Evolutionary conservation across 345 rosid species (phyloP), one percentile per base, ranked within the genome.

Genomic region (Populus simonii): DNA sequence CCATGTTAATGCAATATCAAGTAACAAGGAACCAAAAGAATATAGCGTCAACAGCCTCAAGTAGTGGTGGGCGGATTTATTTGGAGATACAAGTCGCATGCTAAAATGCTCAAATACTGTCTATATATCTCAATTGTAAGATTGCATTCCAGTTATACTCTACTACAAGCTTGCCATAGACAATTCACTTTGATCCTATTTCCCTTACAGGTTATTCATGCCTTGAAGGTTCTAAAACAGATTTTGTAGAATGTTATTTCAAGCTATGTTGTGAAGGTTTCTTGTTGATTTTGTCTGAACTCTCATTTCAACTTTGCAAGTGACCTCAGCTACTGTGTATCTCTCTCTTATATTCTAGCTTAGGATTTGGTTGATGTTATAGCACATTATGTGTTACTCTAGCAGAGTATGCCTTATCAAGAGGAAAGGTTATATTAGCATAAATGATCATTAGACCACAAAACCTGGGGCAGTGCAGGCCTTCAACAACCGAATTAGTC

Each of bases 271-370:
- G 63, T n/a, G 27, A 57, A 57, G 63, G 27, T 57, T 57, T 57
- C 63, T n/a, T 57, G 63, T 57, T 57, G 27, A 57, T 57, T 57
- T 57, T 9, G 15, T 57, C 27, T 8, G 62, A 57, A 57, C 74
- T 59, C 49, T 59, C 49, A 62, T 77, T 69, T 57, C 20, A 73
- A 68, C 23, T 35, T 51, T 43, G 12, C 61, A 17, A 57, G 76
- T 23, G 25, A 11, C 29, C 9, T 74, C 36, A 36, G 31, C 72
- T 51, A 66, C 29, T 36, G 72, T 68, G 71, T 5, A 68, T 76
- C 45, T 38, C 36, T 53, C 25, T 18, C 1, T 23, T 20, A 53
- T 70, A 38, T 38, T n/a, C 59, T 59, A 70, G 80, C n/a, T 43
- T 59, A 77, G 59, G n/a, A 61, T 16, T 22, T 77, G 62, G 31